Evolutionary conservation across 129 eudicot species (phyloP), one percentile per base, ranked within the genome.

Genomic region (Flaveria ramosissima): DNA sequence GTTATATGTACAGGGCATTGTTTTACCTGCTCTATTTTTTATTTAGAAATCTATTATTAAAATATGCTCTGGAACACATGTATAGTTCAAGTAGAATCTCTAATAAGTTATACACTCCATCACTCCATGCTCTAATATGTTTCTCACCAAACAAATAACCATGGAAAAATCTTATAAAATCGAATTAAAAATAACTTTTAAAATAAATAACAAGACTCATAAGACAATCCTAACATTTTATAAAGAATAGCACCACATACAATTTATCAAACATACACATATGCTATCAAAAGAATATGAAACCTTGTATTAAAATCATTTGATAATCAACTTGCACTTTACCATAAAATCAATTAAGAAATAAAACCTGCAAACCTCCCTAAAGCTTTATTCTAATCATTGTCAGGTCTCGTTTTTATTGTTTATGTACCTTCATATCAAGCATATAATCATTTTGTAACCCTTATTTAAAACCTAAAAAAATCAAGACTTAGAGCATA

Each of bases 171-270:
- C 9, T 6, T 6, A 7, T 42, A 27, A 39, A 47, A 39, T 1
- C 39, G 21, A 47, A 69, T 8, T 19, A 15, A 20, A 26, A 60
- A 26, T 69, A 32, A 12, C 7, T 14, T 61, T 27, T 62, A 21
- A n/a, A 7, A 9, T 43, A 24, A 68, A 32, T 7, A 64, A 32
- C 4, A 62, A 27, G 42, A 17, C 48, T 15, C 86, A 13, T 91
- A 93, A 72, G 90, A 92, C 20, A 93, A 84, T 19, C 90, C 91
- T 81, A 90, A 96, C 93, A 93, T 93, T 86, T 93, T 93, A 84
- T 93, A 90, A 39, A 91, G 90, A 59, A 93, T 94, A 7, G 88
- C 72, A 7, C 88, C 79, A 77, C 89, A n/a, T 26, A 26, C 2
- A 27, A 0, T 3, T 27, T 27, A 27, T 27, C 32, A 27, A 27